Evolutionary conservation across 2,329 filamentous ascomycete genomes (phyloP).

Genomic region (Colletotrichum sp.): DNA sequence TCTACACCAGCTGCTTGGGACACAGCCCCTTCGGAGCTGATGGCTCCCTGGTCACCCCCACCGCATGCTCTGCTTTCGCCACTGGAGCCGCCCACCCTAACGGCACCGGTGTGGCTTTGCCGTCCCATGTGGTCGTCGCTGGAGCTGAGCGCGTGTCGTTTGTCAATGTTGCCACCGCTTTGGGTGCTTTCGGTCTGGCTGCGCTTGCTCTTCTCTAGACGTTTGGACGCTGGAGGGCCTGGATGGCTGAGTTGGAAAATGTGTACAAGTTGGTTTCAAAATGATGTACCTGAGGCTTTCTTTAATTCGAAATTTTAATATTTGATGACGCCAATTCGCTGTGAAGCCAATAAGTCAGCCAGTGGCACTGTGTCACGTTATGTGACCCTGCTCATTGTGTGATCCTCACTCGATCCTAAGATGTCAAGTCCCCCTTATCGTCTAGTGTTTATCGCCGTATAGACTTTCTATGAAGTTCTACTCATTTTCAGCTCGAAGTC

Average conservation of each 20-base stretch:
- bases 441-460: fast-evolving
- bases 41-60: not conserved
- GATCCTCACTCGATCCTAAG: not conserved
- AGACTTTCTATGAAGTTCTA: fast-evolving
- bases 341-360: not conserved
- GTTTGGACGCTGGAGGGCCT: not conserved
- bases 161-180: not conserved
- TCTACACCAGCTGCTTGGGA: not conserved
- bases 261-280: not conserved
- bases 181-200: not conserved
- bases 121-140: not conserved
- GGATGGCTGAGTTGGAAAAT: not conserved
- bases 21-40: not conserved
- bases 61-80: not conserved
- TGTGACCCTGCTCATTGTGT: fast-evolving
- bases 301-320: not conserved
- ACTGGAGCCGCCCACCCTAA: not conserved
- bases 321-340: not conserved
- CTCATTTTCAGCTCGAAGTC: too few relatives aligned
- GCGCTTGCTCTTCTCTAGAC: not conserved
- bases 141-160: not conserved
- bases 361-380: not conserved
- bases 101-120: not conserved
- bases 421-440: fast-evolving
- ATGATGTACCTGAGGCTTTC: not conserved